Evolutionary conservation across 345 rosid species (phyloP).

Genomic region (Litchi chinensis): DNA sequence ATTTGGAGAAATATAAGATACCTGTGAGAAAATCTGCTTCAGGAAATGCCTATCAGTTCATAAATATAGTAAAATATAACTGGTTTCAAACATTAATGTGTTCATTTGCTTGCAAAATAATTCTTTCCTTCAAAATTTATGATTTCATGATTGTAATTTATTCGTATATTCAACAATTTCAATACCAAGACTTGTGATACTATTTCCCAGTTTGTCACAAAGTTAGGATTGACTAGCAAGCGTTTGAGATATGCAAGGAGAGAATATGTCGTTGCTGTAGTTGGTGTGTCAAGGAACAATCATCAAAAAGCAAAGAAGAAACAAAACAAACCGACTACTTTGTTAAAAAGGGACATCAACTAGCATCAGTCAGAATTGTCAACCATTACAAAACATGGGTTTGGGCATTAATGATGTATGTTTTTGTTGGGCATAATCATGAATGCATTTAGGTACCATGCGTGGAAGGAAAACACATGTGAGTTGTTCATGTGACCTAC

Average conservation of each 20-base stretch:
- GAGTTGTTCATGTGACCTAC: constrained; percentile 29
- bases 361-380: constrained; percentile 14
- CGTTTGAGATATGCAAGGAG: not conserved
- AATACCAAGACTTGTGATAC: not conserved
- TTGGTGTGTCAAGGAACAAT: not conserved
- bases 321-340: not conserved
- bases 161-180: not conserved
- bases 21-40: not conserved
- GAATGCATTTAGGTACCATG: constrained; percentile 20
- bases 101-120: not conserved
- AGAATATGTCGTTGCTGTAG: too few species aligned
- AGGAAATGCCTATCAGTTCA: not conserved
- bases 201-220: too few species aligned
- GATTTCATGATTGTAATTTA: not conserved
- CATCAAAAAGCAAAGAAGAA: constrained; percentile 2
- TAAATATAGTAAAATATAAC: not conserved
- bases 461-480: constrained; percentile 19
- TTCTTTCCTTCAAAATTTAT: constrained; percentile 12
- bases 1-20: not conserved
- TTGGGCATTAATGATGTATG: constrained; percentile 12
- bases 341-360: not conserved
- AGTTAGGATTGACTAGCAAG: not conserved
- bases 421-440: constrained; percentile 15
- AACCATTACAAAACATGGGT: constrained; percentile 13
- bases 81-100: not conserved